Evolutionary conservation across 78 protist genomes (phyloP), one percentile per base, ranked within the genome.

Genomic region (Pelomyxa schiedti): DNA sequence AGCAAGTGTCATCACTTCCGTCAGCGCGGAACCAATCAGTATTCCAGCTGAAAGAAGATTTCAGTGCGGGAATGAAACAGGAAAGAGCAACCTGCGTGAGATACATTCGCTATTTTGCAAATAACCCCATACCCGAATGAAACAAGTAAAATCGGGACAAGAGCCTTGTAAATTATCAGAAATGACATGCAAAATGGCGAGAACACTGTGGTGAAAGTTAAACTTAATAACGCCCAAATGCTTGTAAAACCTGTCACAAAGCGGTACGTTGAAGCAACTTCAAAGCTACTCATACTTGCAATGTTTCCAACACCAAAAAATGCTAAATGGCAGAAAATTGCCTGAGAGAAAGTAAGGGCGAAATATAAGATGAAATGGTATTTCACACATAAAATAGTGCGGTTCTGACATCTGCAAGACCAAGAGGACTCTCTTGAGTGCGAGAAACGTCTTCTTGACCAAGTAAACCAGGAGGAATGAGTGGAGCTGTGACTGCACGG

Each of bases 301-400:
- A 91, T 72, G 77, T 94, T 94, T 22, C 97, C 97, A 37, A 86
- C 82, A 7, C 94, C 93, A 77, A 94, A 94, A 58, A 91, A 90
- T 64, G 85, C 87, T 22, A 78, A 64, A 39, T 83, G 39, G 41
- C 89, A 47, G 66, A 87, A 78, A 83, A 78, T 75, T 32, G 81
- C 53, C 81, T 77, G 35, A 22, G 73, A 9, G 42, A n/a, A 26
- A 3, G 42, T 32, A 26, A 69, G 42, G 16, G 4, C 39, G 42
- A 43, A 32, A 26, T 64, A 72, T 30, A 16, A 52, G 7, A 26
- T 36, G 9, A 39, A 4, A 75, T 5, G 1, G 26, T 9, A 36
- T 35, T 32, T 42, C 88, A 39, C 78, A 84, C 84, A 78, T 80
- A 82, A 30, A 80, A 26, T 53, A 83, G 75, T 28, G 82, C 75